phyloP scores from a whole-genome alignment of 129 eudicot genomes.

The Erigeron canadensis region DNA sequence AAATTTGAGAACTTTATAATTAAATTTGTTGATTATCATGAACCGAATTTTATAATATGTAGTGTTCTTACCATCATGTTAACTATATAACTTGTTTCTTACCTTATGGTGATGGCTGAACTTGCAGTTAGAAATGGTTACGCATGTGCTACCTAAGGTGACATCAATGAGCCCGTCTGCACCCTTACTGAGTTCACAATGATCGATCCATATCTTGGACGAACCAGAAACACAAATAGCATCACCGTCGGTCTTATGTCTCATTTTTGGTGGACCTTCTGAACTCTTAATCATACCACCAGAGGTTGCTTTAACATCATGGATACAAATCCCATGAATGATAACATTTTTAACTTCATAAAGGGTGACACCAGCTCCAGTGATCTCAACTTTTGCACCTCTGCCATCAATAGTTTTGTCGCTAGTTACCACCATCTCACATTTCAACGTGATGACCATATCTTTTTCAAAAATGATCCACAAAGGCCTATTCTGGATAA shows the following conservation, averaged over 20 bases:
- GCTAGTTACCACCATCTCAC: constrained; percentile 52
- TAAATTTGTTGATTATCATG: too few relatives aligned
- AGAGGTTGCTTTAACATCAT: constrained; percentile 35
- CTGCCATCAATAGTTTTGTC: constrained; percentile 85
- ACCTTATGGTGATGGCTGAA: constrained; percentile 58
- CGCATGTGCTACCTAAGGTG: constrained; percentile 47
- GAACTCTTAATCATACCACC: constrained; percentile 66
- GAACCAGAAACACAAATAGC: constrained; percentile 46
- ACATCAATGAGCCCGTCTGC: constrained; percentile 67
- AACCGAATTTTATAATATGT: too few relatives aligned
- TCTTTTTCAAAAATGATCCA: constrained; percentile 61
- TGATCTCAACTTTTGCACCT: constrained; percentile 58
- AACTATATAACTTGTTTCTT: neutral
- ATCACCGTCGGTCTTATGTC: constrained; percentile 73
- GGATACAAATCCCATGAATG: constrained; percentile 47
- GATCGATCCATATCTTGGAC: constrained; percentile 61
- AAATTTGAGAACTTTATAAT: too few relatives aligned
- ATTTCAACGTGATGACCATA: constrained; percentile 49
- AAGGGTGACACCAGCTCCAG: constrained; percentile 62
- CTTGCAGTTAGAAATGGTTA: constrained; percentile 71
- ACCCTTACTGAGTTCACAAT: constrained; percentile 41
- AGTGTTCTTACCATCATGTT: too few relatives aligned
- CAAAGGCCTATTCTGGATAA: constrained; percentile 52
- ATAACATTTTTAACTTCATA: constrained; percentile 55
- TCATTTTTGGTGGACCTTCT: constrained; percentile 31